These are phyloP conservation scores for Pyricularia sp. DNA, from an alignment of 2,329 filamentous ascomycete species.

Conservation along the genomic window DNA sequence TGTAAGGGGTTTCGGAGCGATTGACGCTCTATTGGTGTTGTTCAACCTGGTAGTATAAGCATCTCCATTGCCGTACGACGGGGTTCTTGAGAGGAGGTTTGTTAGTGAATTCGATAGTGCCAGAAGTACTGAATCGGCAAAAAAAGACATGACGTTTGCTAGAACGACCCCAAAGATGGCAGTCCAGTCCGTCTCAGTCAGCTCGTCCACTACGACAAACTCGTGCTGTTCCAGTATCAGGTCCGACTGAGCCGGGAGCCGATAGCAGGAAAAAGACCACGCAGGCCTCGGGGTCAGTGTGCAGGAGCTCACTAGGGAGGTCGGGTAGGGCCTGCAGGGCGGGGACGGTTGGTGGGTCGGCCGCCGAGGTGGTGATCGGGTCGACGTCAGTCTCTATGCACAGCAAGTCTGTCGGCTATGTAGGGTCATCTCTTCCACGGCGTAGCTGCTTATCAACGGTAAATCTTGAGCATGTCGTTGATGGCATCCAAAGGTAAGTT, in stretches of 20 bases:
- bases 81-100: no score
- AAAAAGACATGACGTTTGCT: no score
- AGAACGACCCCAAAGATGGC: neutral
- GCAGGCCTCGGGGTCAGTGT: neutral
- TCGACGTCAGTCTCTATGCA: neutral
- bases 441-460: no score
- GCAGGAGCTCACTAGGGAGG: neutral
- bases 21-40: no score
- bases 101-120: no score
- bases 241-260: neutral
- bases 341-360: neutral
- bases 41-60: no score
- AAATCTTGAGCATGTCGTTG: neutral
- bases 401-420: neutral
- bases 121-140: no score
- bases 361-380: neutral
- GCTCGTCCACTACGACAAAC: neutral
- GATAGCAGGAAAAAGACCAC: neutral
- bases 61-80: no score
- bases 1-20: no score
- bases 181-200: neutral
- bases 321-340: neutral
- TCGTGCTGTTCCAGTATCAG: neutral
- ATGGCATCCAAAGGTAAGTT: neutral
- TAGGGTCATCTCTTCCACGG: no score